These are phyloP conservation scores for Chalciporus piperatus DNA, from an alignment of 768 basidiomycete species.

Conservation along the genomic window DNA sequence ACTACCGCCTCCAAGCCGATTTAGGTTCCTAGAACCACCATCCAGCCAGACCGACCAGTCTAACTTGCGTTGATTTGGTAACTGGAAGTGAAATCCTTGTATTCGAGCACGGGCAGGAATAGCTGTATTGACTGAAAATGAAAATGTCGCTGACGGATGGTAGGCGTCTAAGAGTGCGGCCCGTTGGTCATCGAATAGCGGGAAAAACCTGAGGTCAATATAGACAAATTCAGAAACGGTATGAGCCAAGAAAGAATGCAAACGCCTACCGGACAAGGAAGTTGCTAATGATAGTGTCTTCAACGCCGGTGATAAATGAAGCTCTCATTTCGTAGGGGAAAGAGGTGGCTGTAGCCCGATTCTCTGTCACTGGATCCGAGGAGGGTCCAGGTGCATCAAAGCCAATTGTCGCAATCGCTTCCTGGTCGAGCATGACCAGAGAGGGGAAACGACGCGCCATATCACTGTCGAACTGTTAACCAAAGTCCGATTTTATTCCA, in stretches of 20 bases:
- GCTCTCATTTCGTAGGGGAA: slow-evolving; percentile 77
- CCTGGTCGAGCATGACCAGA: slow-evolving; percentile 80
- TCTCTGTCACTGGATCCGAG: slow-evolving; percentile 33
- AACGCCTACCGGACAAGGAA: slow-evolving; percentile 72
- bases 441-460: slow-evolving; percentile 78
- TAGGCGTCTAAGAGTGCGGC: slow-evolving; percentile 68
- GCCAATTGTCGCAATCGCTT: slow-evolving; percentile 69
- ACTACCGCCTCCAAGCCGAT: slow-evolving; percentile 56
- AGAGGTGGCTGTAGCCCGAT: slow-evolving; percentile 57
- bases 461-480: slow-evolving; percentile 49
- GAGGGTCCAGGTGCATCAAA: slow-evolving; percentile 71
- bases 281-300: slow-evolving; percentile 61
- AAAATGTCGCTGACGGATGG: slow-evolving; percentile 85
- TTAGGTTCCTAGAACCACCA: slow-evolving; percentile 75
- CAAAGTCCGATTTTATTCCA: neutral
- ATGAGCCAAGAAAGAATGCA: neutral
- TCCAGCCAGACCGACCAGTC: slow-evolving; percentile 73
- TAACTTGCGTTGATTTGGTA: slow-evolving; percentile 83
- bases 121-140: slow-evolving; percentile 79
- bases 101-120: slow-evolving; percentile 78
- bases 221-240: slow-evolving; percentile 10
- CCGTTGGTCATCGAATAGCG: slow-evolving; percentile 77
- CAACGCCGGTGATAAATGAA: slow-evolving; percentile 74
- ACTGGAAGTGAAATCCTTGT: slow-evolving; percentile 60
- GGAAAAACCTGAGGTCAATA: slow-evolving; percentile 64